Evolutionary conservation across 2,329 filamentous ascomycete genomes (phyloP), one percentile per base, ranked within the genome.

Genomic region (Tolypocladium tundrense): DNA sequence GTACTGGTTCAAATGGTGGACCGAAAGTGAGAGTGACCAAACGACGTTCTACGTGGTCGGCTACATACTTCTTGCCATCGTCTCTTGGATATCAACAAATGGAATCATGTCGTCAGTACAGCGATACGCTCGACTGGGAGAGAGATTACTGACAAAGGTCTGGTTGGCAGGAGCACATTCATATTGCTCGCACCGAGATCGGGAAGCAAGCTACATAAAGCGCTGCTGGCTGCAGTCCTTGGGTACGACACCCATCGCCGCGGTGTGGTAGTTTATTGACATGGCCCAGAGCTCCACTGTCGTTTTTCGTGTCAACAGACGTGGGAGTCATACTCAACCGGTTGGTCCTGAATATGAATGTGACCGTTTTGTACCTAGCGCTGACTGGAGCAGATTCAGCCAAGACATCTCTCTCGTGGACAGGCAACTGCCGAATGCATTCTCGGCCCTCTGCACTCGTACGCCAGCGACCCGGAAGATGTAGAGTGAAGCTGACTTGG

Each of bases 1-100:
- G 24, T 72, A 71, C 50, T 77, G 73, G 73, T 57, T 76, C 0
- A 70, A 73, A 52, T 61, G 67, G 53, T 76, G 74, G 74, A 74
- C 72, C 0, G 68, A 73, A 42, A 41, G 39, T 42, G 24, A 4
- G 14, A 8, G 13, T 19, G 7, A 19, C 6, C 43, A 16, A 31
- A 31, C 14, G 14, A 10, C 24, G 2, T 48, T 48, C 14, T 48
- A 48, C 8, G 7, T 48, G 4, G 9, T 31, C 14, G 43, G 43
- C 0, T 48, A 48, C 14, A 31, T 48, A 3, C 24, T 48, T 8
- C 13, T 48, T 16, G 43, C 43, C 13, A 2, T 48, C 43, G 14
- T 27, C 24, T 24, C 43, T 19, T 48, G 43, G 43, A 14, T 48
- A 6, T 31, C 43, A 31, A 48, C 43, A 9, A 48, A 48, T 48